phyloP scores from a whole-genome alignment of 192 early-diverging fungal species.

The Ramicandelaber brevisporus region DNA sequence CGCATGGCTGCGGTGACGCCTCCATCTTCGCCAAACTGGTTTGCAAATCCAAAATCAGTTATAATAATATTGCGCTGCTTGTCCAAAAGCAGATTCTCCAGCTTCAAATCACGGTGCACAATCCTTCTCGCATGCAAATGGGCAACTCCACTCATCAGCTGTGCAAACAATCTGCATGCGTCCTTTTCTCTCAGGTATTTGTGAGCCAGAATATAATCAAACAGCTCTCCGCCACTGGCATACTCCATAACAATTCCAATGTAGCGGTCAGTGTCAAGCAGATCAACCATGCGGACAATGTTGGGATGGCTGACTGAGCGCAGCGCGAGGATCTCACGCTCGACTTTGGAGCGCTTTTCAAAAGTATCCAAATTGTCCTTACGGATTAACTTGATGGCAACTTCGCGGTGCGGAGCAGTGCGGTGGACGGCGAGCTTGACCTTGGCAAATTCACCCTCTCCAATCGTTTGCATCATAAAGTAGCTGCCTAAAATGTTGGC shows the following conservation, averaged over 20 bases:
- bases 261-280: constrained; percentile 87
- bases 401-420: no score
- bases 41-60: constrained; percentile 98
- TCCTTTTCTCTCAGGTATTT: constrained; percentile 80
- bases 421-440: constrained; percentile 83
- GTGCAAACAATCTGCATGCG: constrained; percentile 75
- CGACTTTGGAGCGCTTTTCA: constrained; percentile 68
- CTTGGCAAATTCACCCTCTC: constrained; percentile 96
- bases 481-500: constrained; percentile 79
- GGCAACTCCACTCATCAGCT: constrained; percentile 69
- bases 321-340: constrained; percentile 86
- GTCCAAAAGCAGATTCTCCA: constrained; percentile 90
- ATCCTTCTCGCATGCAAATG: constrained; percentile 85
- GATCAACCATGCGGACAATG: constrained; percentile 81
- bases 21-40: constrained; percentile 43
- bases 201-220: constrained; percentile 91
- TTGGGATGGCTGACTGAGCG: constrained; percentile 68
- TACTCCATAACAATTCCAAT: constrained; percentile 96
- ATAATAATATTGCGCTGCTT: constrained; percentile 78
- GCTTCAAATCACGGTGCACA: constrained; percentile 90
- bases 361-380: constrained; percentile 70
- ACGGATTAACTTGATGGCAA: constrained; percentile 89
- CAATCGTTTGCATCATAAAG: constrained; percentile 79
- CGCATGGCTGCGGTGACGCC: no score
- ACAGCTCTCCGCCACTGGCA: constrained; percentile 88